Percentiles rank a stretch among this genome's conserved stretches.
These are phyloP conservation scores for Xylaria sp. DNA, from an alignment of 2,329 filamentous ascomycete species.

Conservation along the genomic window DNA sequence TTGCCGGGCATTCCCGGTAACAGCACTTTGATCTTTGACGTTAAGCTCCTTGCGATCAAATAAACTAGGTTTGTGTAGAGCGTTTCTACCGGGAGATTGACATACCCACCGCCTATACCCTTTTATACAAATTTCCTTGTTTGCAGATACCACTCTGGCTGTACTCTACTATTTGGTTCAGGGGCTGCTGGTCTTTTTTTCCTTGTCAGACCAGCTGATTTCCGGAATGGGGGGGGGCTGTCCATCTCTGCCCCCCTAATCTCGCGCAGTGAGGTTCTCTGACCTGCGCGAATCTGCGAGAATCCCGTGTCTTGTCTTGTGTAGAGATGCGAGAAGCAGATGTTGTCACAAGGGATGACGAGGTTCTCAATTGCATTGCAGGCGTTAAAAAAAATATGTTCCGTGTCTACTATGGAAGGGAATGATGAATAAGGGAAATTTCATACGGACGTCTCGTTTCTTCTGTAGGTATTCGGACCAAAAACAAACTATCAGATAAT, in stretches of 20 bases:
- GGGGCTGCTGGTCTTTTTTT: background rate
- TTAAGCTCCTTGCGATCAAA: conserved; percentile 84
- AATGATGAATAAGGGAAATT: conserved; percentile 34
- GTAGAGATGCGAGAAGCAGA: conserved; percentile 45
- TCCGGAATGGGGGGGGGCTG: conserved; percentile 16
- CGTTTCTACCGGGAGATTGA: background rate
- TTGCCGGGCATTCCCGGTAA: conserved; percentile 87
- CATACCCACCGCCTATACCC: background rate
- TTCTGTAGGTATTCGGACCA: conserved; percentile 18
- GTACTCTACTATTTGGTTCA: conserved; percentile 31
- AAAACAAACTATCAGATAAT: conserved; percentile 20
- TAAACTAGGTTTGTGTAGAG: conserved; percentile 46
- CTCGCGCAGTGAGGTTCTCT: conserved; percentile 49
- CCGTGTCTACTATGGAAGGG: too few relatives aligned
- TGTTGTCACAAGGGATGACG: conserved; percentile 50
- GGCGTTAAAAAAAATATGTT: conserved; percentile 49
- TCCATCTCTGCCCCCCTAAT: conserved; percentile 24
- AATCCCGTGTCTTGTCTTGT: conserved; percentile 40
- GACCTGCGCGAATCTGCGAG: conserved; percentile 50
- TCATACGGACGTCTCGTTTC: conserved; percentile 25
- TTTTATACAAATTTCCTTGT: conserved; percentile 20
- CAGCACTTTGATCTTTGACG: conserved; percentile 89
- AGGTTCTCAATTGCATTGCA: conserved; percentile 55
- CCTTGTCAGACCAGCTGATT: too few relatives aligned
- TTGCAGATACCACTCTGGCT: conserved; percentile 33